phyloP scores from a whole-genome alignment of 208 protist species.

The Angomonas deanei region DNA sequence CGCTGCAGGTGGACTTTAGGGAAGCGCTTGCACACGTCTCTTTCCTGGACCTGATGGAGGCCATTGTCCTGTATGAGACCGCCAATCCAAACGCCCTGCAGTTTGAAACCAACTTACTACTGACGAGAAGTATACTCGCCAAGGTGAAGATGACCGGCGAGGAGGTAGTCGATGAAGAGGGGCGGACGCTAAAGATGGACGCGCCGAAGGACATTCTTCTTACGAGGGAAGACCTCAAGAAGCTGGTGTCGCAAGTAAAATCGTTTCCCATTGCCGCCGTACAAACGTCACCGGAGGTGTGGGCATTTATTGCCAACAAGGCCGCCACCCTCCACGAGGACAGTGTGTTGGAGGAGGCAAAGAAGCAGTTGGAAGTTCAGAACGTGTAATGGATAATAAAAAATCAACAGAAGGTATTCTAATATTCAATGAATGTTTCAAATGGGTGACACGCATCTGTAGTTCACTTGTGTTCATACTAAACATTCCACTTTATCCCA shows the following conservation, averaged over 20 bases:
- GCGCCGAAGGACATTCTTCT: background rate
- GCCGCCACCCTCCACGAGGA: conserved; percentile 34
- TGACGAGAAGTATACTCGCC: conserved; percentile 50
- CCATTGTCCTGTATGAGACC: conserved; percentile 45
- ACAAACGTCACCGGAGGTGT: conserved; percentile 29
- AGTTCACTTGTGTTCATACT: no score
- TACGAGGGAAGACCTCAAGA: conserved; percentile 25
- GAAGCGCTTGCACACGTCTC: conserved; percentile 46
- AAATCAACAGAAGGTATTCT: no score
- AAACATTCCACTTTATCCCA: no score
- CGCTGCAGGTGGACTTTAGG: conserved; percentile 64
- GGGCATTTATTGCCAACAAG: conserved; percentile 53
- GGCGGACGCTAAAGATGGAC: conserved; percentile 34
- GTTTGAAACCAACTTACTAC: conserved; percentile 20
- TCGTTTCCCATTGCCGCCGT: conserved; percentile 38
- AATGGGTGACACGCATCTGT: background rate
- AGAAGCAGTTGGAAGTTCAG: conserved; percentile 5
- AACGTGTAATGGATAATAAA: background rate
- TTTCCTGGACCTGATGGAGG: conserved; percentile 54
- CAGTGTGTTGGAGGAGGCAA: conserved; percentile 7
- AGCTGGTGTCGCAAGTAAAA: conserved; percentile 35
- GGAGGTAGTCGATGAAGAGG: conserved; percentile 42
- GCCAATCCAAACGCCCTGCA: conserved; percentile 42
- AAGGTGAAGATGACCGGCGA: conserved; percentile 50
- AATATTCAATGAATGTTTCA: no score